A percentile compares a stretch with the other conserved stretches of the same genome.
Evolutionary conservation across 2,329 filamentous ascomycete species (phyloP).

Genomic region (Penicillium sumatraense): DNA sequence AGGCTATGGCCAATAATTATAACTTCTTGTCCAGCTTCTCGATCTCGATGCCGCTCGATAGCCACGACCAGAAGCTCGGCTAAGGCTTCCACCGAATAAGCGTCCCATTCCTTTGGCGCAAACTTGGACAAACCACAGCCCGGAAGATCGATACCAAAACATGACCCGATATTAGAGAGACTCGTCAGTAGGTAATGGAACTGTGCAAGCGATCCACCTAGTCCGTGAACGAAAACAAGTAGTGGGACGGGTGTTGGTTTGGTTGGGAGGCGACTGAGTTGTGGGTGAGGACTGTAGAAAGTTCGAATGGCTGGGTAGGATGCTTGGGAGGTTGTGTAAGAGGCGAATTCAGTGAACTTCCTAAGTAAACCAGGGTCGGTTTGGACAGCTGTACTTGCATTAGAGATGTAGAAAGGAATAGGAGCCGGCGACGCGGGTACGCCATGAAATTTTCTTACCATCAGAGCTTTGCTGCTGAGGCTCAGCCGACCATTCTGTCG

Average conservation of each 20-base stretch:
- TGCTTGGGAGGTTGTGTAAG: slow-evolving; percentile 71
- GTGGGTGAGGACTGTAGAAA: slow-evolving; percentile 81
- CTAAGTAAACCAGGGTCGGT: slow-evolving; percentile 80
- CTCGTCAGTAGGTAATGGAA: slow-evolving; percentile 82
- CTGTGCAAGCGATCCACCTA: slow-evolving; percentile 90
- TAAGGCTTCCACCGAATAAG: slow-evolving; percentile 78
- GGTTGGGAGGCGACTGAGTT: slow-evolving; percentile 78
- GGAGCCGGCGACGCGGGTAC: background rate
- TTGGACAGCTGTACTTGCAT: slow-evolving; percentile 31
- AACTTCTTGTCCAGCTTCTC: slow-evolving; percentile 68
- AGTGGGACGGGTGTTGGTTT: slow-evolving; percentile 77
- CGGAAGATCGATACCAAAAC: slow-evolving; percentile 85
- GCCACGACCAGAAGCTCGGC: slow-evolving; percentile 74
- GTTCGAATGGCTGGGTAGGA: slow-evolving; percentile 78
- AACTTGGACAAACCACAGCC: slow-evolving; percentile 85
- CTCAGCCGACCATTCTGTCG: slow-evolving; percentile 27
- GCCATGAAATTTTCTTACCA: slow-evolving; percentile 28
- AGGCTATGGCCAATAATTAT: slow-evolving; percentile 88
- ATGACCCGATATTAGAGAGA: slow-evolving; percentile 80
- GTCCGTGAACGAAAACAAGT: slow-evolving; percentile 87
- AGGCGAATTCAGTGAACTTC: slow-evolving; percentile 72
- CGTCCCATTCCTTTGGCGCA: slow-evolving; percentile 70
- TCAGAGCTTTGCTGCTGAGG: slow-evolving; percentile 33
- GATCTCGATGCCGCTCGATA: slow-evolving; percentile 74
- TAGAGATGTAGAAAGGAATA: background rate